These are phyloP conservation scores for Erythrobasidium hasegawianum DNA, from an alignment of 1,284 basidiomycete genomes.

Conservation along the genomic window DNA sequence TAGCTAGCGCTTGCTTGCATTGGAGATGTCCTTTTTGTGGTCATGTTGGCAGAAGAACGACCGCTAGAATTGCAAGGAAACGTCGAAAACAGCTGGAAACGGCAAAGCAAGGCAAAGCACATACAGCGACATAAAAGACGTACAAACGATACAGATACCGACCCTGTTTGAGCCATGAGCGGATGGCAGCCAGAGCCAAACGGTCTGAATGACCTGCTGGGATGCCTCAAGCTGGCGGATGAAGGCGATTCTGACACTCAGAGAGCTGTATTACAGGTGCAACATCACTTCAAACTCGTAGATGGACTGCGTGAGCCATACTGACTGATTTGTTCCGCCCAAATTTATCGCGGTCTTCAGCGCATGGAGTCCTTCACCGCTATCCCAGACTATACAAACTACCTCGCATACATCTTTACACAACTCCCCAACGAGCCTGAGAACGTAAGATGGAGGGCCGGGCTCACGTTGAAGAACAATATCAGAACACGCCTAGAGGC, in stretches of 20 bases:
- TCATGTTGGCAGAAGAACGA: too few species aligned
- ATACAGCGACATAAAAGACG: too few species aligned
- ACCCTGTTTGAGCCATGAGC: background rate
- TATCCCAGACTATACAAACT: conserved; percentile 77
- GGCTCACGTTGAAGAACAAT: conserved; percentile 95
- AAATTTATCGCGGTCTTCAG: background rate
- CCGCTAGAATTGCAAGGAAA: too few species aligned
- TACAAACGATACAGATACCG: too few species aligned
- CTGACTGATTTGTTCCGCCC: background rate
- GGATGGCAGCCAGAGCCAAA: conserved; percentile 70
- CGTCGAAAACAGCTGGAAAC: too few species aligned
- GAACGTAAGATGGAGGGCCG: conserved; percentile 88
- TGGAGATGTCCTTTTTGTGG: too few species aligned
- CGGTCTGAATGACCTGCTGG: conserved; percentile 75
- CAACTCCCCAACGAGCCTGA: conserved; percentile 76
- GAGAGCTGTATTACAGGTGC: conserved; percentile 50
- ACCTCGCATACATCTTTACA: conserved; percentile 89
- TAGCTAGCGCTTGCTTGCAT: too few species aligned
- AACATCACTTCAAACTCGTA: conserved; percentile 34
- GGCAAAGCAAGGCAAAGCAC: too few species aligned
- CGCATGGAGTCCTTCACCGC: conserved; percentile 11
- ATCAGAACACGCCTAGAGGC: conserved; percentile 57
- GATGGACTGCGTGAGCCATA: background rate
- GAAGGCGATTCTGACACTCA: conserved; percentile 51
- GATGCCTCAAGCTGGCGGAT: conserved; percentile 57